Conservation (phyloP, 2,329 filamentous ascomycete genomes). For the Verruconis gallopava region DNA sequence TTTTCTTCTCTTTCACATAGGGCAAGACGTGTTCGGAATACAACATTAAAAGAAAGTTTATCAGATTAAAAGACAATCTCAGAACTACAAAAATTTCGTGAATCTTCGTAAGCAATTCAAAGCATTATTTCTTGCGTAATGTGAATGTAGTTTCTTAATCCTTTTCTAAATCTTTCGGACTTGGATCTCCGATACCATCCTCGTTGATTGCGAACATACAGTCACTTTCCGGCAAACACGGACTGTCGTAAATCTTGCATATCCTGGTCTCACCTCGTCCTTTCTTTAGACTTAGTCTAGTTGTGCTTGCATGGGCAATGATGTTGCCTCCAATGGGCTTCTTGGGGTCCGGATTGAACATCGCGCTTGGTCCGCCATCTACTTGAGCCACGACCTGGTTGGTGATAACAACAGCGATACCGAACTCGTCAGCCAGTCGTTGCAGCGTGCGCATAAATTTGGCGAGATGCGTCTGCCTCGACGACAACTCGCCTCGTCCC, state of each 20-base stretch:
- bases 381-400: slow-evolving; percentile 98
- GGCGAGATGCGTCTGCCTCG: slow-evolving; percentile 74
- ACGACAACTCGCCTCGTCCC: slow-evolving; percentile 93
- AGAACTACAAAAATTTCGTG: too few relatives aligned
- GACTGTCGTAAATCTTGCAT: slow-evolving; percentile 98
- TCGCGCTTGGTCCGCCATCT: slow-evolving; percentile 85
- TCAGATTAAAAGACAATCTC: too few relatives aligned
- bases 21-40: too few relatives aligned
- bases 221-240: slow-evolving; percentile 91
- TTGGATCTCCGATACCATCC: slow-evolving; percentile 90
- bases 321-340: slow-evolving; percentile 99
- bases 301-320: slow-evolving; percentile 94
- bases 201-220: slow-evolving; percentile 95
- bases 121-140: not conserved
- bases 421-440: slow-evolving; percentile 66
- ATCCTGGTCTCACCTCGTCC: slow-evolving; percentile 89
- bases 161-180: slow-evolving; percentile 90
- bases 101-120: too few relatives aligned
- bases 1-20: too few relatives aligned
- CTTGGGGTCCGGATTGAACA: slow-evolving; percentile 99
- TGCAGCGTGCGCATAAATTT: slow-evolving; percentile 82
- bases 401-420: slow-evolving; percentile 95
- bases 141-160: slow-evolving; percentile 30
- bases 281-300: slow-evolving; percentile 87
- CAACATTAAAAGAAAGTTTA: too few relatives aligned